phyloP scores from a whole-genome alignment of 208 protist genomes.

The Kentomonas sorsogonicus region DNA sequence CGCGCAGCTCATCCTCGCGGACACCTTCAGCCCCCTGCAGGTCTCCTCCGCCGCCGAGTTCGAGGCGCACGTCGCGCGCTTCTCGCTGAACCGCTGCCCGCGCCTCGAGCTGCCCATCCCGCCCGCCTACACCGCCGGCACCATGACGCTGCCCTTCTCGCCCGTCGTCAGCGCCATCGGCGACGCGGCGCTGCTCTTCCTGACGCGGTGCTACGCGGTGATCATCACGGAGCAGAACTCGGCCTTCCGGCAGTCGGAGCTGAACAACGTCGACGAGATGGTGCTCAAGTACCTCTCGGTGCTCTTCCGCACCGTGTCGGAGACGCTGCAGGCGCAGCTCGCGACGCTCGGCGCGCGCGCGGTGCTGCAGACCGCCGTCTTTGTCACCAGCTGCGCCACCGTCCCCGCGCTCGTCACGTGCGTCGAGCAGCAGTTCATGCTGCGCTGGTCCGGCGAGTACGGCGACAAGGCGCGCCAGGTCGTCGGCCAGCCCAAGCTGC shows the following conservation, averaged over 20 bases:
- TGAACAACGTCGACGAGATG: conserved; percentile 91
- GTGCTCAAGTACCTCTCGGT: conserved; percentile 86
- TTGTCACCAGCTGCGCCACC: conserved; percentile 68
- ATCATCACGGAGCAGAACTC: conserved; percentile 49
- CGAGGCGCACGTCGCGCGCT: conserved; percentile 45
- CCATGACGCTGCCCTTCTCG: conserved; percentile 67
- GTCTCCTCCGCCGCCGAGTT: conserved; percentile 46
- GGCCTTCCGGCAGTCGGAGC: conserved; percentile 72
- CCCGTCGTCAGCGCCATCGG: conserved; percentile 54
- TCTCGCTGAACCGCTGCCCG: conserved; percentile 58
- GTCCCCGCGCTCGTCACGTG: conserved; percentile 79
- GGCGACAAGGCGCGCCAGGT: conserved; percentile 46
- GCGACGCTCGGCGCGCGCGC: conserved; percentile 35
- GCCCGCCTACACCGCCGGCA: conserved; percentile 27
- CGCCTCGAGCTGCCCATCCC: conserved; percentile 63
- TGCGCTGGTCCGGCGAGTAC: conserved; percentile 69
- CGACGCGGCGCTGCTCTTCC: conserved; percentile 53
- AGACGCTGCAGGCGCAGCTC: conserved; percentile 63
- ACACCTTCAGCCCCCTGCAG: conserved; percentile 48
- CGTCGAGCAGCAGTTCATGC: conserved; percentile 85
- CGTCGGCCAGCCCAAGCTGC: conserved; percentile 62
- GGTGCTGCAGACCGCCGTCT: conserved; percentile 67
- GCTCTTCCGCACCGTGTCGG: conserved; percentile 77
- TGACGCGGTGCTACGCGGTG: conserved; percentile 70
- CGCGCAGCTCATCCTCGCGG: conserved; percentile 59